These are phyloP conservation scores for Uromyces viciae-fabae DNA, from an alignment of 1,284 basidiomycete species.

Conservation along the genomic window DNA sequence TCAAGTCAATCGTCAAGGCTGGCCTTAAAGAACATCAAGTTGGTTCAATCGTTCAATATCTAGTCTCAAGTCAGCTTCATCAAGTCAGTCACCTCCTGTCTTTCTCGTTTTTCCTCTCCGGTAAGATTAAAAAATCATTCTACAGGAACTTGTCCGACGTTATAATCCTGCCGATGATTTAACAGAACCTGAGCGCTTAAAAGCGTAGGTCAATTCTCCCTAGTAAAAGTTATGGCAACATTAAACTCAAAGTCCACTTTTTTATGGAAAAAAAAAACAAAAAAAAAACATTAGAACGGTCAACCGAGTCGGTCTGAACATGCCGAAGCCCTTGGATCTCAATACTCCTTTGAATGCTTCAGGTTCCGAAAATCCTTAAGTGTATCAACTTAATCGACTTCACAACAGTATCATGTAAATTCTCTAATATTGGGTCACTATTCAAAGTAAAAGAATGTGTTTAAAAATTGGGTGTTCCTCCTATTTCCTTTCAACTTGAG, in stretches of 20 bases:
- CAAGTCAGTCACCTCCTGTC: neutral
- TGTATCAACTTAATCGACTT: no score
- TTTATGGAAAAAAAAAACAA: no score
- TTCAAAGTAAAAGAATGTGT: no score
- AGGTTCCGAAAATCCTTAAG: no score
- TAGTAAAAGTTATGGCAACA: no score
- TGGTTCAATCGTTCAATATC: neutral
- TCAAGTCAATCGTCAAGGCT: conserved; percentile 8
- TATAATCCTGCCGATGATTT: conserved; percentile 42
- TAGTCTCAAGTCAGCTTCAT: conserved; percentile 16
- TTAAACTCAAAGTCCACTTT: neutral
- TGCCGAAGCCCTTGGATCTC: conserved; percentile 19
- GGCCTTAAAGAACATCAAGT: neutral
- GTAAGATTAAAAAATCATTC: neutral
- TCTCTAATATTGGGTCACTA: no score
- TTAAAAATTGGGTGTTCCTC: no score
- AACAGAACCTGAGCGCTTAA: conserved; percentile 31
- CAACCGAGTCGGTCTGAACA: conserved; percentile 39
- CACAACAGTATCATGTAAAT: no score
- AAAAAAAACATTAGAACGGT: conserved; percentile 12
- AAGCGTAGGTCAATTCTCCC: conserved; percentile 21
- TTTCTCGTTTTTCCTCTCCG: neutral
- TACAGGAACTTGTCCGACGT: conserved; percentile 32
- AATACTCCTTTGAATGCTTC: neutral
- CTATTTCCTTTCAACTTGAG: conserved; percentile 3